Conservation (phyloP, 2,329 filamentous ascomycete species). For the Microdochium trichocladiopsis region DNA sequence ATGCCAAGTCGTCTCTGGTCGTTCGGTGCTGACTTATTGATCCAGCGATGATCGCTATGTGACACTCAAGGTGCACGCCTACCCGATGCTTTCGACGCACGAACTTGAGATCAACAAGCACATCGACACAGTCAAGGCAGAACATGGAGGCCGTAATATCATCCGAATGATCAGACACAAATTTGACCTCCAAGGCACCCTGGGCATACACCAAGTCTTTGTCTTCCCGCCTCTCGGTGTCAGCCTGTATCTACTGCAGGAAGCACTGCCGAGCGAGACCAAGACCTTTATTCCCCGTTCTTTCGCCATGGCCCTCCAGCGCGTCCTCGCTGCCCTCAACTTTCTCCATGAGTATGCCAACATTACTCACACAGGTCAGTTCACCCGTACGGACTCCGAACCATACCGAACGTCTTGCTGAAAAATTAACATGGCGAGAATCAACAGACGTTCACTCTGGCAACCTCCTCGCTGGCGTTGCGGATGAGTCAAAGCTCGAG, state of each 20-base stretch:
- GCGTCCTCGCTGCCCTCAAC: neutral
- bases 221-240: neutral
- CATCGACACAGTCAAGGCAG: neutral
- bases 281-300: neutral
- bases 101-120: neutral
- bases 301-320: neutral
- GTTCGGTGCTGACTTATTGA: neutral
- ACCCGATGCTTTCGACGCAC: neutral
- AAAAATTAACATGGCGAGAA: neutral
- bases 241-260: neutral
- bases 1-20: neutral
- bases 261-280: neutral
- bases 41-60: neutral
- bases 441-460: conserved; percentile 25
- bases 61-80: neutral
- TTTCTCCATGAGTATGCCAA: neutral
- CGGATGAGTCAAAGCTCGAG: conserved; percentile 18
- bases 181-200: neutral
- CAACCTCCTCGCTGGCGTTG: conserved; percentile 26
- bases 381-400: neutral
- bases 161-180: neutral
- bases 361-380: neutral
- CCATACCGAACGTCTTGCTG: neutral
- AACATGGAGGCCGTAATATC: neutral
- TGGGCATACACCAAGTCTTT: neutral